Percentiles rank a stretch among this genome's conserved stretches.
Evolutionary conservation across 108 stramenopile species (phyloP).

Genomic region (Aurantiochytrium sp.): DNA sequence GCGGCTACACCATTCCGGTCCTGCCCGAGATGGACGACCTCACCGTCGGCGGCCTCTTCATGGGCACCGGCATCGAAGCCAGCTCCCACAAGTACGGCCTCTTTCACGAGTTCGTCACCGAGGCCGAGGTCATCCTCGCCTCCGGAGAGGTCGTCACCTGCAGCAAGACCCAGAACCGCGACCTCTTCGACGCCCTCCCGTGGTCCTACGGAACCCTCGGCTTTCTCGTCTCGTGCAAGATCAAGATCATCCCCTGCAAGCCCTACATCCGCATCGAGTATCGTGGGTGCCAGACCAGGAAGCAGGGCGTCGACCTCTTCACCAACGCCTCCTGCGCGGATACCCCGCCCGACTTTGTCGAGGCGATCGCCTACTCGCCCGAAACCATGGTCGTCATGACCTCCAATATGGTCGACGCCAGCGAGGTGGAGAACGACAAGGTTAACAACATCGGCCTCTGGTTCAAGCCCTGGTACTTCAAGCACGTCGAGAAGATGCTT

Average conservation of each 20-base stretch:
- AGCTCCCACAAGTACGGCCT: slow-evolving; percentile 57
- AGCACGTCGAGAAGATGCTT: slow-evolving; percentile 56
- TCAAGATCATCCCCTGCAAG: slow-evolving; percentile 56
- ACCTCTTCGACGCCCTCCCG: slow-evolving; percentile 63
- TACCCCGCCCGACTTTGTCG: slow-evolving; percentile 49
- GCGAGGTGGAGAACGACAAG: background rate
- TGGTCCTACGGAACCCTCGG: slow-evolving; percentile 65
- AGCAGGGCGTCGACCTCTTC: slow-evolving; percentile 37
- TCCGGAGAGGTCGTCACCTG: slow-evolving; percentile 49
- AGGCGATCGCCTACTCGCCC: slow-evolving; percentile 52
- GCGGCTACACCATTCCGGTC: slow-evolving; percentile 53
- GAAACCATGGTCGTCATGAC: slow-evolving; percentile 55
- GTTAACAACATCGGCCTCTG: slow-evolving; percentile 45
- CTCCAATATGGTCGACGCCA: slow-evolving; percentile 51
- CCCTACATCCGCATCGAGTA: slow-evolving; percentile 51
- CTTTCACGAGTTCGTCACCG: slow-evolving; percentile 56
- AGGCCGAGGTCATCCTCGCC: slow-evolving; percentile 51
- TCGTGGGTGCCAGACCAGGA: slow-evolving; percentile 33
- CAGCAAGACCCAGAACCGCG: slow-evolving; percentile 53
- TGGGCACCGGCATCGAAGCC: slow-evolving; percentile 61
- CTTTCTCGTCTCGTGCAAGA: slow-evolving; percentile 53
- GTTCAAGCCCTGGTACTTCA: slow-evolving; percentile 66
- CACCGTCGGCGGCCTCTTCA: slow-evolving; percentile 61
- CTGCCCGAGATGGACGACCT: slow-evolving; percentile 63
- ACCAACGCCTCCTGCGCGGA: background rate